A percentile compares a stretch with the other conserved stretches of the same genome.
Conservation (phyloP, 176 grass and related monocot genomes). For the Otatea glauca region DNA sequence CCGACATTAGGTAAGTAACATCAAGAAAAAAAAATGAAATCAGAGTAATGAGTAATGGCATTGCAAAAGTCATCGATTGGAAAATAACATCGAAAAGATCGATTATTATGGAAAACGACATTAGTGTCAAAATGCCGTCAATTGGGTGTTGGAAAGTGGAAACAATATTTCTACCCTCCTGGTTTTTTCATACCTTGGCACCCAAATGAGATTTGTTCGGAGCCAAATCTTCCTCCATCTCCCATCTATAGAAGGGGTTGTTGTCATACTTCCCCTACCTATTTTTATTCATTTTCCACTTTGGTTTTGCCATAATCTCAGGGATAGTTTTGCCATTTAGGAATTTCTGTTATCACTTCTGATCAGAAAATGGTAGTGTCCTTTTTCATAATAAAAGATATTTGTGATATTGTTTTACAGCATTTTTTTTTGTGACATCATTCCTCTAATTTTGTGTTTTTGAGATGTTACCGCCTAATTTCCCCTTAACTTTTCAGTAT, state of each 20-base stretch:
- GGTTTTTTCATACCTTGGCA: too few species aligned
- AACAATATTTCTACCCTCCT: neutral
- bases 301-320: too few species aligned
- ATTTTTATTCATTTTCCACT: too few species aligned
- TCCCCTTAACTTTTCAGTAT: neutral
- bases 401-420: neutral
- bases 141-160: neutral
- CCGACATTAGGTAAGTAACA: neutral
- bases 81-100: neutral
- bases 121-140: neutral
- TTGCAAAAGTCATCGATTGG: neutral
- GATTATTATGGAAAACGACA: neutral
- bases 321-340: neutral
- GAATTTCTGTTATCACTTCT: conserved; percentile 4
- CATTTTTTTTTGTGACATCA: neutral
- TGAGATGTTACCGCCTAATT: conserved; percentile 1
- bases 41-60: neutral
- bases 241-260: neutral
- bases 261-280: too few species aligned
- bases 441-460: neutral
- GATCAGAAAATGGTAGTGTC: neutral
- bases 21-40: neutral
- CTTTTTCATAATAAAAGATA: neutral
- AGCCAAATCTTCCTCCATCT: conserved; percentile 12
- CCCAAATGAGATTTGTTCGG: neutral